A percentile compares a stretch with the other conserved stretches of the same genome.
Conservation (phyloP, 2,329 filamentous ascomycete genomes). For the Fusarium proliferatum region DNA sequence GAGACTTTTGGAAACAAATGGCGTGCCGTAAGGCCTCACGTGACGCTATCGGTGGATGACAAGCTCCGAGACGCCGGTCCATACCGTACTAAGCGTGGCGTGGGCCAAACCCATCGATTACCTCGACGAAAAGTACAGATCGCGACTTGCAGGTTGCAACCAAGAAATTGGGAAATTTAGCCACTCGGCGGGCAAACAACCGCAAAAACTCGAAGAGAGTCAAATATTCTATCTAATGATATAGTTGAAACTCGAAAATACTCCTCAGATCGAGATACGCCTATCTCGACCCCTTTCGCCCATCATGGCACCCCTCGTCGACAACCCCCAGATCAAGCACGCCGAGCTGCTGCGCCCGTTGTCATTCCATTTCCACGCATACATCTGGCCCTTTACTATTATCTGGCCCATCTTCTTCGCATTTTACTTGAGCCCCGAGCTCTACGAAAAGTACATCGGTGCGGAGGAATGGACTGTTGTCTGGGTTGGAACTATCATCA, state of each 20-base stretch:
- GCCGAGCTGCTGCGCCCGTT: conserved; percentile 91
- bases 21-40: conserved; percentile 8
- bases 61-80: conserved; percentile 31
- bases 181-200: conserved; percentile 25
- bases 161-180: conserved; percentile 29
- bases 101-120: conserved; percentile 30
- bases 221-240: conserved; percentile 1
- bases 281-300: conserved; percentile 29
- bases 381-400: conserved; percentile 92
- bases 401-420: conserved; percentile 93
- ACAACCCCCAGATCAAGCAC: conserved; percentile 88
- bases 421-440: conserved; percentile 83
- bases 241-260: neutral
- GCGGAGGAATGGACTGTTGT: conserved; percentile 99
- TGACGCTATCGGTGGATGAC: conserved; percentile 32
- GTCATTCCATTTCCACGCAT: conserved; percentile 82
- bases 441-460: conserved; percentile 91
- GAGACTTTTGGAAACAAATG: conserved; percentile 19
- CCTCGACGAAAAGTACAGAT: conserved; percentile 47
- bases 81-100: conserved; percentile 15
- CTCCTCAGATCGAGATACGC: conserved; percentile 17
- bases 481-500: conserved; percentile 89
- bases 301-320: conserved; percentile 82
- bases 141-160: conserved; percentile 40
- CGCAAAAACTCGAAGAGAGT: conserved; percentile 9